phyloP scores from a whole-genome alignment of 345 rosid species.

The Eucalyptus rudis region DNA sequence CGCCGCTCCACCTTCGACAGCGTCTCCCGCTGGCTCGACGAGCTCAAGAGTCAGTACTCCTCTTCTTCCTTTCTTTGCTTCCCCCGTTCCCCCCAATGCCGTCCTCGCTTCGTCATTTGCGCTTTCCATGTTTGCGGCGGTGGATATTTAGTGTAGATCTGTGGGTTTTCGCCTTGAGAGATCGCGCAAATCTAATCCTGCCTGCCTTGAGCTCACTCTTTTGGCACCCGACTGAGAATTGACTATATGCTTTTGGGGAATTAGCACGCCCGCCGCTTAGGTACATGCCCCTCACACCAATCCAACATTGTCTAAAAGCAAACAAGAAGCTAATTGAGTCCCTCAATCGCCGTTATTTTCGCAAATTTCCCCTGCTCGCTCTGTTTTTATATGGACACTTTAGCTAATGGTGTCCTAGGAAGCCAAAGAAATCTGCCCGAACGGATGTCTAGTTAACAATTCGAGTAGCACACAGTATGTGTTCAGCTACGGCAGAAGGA shows the following conservation, averaged over 20 bases:
- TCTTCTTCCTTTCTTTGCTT: neutral
- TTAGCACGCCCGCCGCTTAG: neutral
- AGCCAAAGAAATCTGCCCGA: neutral
- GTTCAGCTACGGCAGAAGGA: neutral
- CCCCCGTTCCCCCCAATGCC: too few relatives aligned
- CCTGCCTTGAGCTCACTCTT: neutral
- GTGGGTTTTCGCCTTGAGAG: neutral
- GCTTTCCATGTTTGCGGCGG: neutral
- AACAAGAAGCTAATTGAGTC: neutral
- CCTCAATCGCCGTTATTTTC: neutral
- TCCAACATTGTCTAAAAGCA: neutral
- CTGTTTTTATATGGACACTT: neutral
- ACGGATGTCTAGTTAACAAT: neutral
- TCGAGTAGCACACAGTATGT: neutral
- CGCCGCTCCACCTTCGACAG: conserved; percentile 65
- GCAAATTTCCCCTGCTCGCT: neutral
- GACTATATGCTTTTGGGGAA: neutral
- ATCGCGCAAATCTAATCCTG: neutral
- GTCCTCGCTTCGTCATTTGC: neutral
- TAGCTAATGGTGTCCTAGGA: neutral
- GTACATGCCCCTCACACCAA: neutral
- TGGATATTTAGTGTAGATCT: neutral
- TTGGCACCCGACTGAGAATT: neutral
- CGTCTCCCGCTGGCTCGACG: conserved; percentile 84
- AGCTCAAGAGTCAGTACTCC: conserved; percentile 31